Conservation (phyloP, 805 yeast genomes). For the Metschnikowia gruessii region DNA sequence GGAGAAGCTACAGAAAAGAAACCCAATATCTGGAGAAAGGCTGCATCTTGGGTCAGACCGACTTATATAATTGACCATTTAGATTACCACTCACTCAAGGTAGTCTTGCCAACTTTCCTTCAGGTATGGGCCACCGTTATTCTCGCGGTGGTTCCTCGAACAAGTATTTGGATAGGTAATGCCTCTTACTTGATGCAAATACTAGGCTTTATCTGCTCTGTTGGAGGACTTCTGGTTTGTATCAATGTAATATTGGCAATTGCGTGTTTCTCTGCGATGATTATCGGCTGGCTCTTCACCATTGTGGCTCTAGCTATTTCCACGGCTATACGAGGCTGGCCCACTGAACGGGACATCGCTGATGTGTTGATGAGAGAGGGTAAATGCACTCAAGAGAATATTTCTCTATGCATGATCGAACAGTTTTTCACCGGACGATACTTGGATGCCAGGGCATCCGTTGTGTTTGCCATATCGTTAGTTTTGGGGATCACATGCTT, state of each 20-base stretch:
- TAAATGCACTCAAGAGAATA: slow-evolving; percentile 22
- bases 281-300: slow-evolving; percentile 25
- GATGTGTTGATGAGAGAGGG: slow-evolving; percentile 25
- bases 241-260: slow-evolving; percentile 19
- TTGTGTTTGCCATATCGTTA: slow-evolving; percentile 24
- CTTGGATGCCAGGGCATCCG: slow-evolving; percentile 24
- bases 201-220: slow-evolving; percentile 25
- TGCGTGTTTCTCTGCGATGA: slow-evolving; percentile 16
- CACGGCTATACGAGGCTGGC: slow-evolving; percentile 25
- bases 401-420: slow-evolving; percentile 19
- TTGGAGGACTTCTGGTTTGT: slow-evolving; percentile 30
- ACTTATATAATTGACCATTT: slow-evolving; percentile 27
- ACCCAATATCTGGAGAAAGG: slow-evolving; percentile 3
- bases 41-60: slow-evolving; percentile 19
- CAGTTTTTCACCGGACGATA: slow-evolving; percentile 29
- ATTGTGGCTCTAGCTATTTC: slow-evolving; percentile 27
- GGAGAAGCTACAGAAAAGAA: neutral
- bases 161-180: slow-evolving; percentile 29
- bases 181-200: slow-evolving; percentile 30
- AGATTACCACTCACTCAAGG: slow-evolving; percentile 25
- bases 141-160: slow-evolving; percentile 23
- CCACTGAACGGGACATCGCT: slow-evolving; percentile 21
- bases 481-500: slow-evolving; percentile 23
- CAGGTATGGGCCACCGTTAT: slow-evolving; percentile 29
- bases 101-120: slow-evolving; percentile 26